A percentile compares a stretch with the other conserved stretches of the same genome.
Conservation (phyloP, 441 rosid genomes). For the Raphanus hybrid region DNA sequence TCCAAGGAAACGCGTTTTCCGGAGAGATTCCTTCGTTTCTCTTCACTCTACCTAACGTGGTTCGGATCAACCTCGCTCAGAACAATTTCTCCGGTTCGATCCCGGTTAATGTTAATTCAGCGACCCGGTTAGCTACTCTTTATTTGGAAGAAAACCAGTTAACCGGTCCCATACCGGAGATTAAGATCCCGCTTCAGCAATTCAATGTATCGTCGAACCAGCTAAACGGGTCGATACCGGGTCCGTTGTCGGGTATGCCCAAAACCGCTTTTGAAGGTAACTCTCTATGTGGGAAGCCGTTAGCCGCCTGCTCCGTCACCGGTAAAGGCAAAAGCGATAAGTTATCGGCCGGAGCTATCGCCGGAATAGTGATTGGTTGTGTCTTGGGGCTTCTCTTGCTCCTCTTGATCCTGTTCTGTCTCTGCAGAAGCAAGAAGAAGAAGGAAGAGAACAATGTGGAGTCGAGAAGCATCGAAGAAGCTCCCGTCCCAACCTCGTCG, state of each 20-base stretch:
- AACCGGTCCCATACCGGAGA: conserved; percentile 55
- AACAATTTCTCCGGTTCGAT: conserved; percentile 61
- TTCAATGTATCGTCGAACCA: conserved; percentile 57
- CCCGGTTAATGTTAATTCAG: conserved; percentile 46
- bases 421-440: conserved; percentile 47
- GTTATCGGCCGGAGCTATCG: conserved; percentile 58
- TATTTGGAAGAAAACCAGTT: conserved; percentile 55
- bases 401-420: conserved; percentile 45
- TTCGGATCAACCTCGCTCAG: conserved; percentile 54
- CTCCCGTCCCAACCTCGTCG: conserved; percentile 22
- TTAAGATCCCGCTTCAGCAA: conserved; percentile 47
- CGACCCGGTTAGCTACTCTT: conserved; percentile 50
- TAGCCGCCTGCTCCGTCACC: conserved; percentile 41
- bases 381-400: conserved; percentile 48
- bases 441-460: conserved; percentile 13
- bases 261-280: conserved; percentile 51
- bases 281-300: conserved; percentile 60
- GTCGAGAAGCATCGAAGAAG: conserved; percentile 30
- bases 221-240: conserved; percentile 56
- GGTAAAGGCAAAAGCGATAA: conserved; percentile 31
- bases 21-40: conserved; percentile 59
- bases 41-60: conserved; percentile 51
- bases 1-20: conserved; percentile 55
- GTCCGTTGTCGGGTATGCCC: conserved; percentile 41
- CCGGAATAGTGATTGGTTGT: conserved; percentile 59